Evolutionary conservation across 345 rosid species (phyloP).

Genomic region (Eucalyptus regnans): DNA sequence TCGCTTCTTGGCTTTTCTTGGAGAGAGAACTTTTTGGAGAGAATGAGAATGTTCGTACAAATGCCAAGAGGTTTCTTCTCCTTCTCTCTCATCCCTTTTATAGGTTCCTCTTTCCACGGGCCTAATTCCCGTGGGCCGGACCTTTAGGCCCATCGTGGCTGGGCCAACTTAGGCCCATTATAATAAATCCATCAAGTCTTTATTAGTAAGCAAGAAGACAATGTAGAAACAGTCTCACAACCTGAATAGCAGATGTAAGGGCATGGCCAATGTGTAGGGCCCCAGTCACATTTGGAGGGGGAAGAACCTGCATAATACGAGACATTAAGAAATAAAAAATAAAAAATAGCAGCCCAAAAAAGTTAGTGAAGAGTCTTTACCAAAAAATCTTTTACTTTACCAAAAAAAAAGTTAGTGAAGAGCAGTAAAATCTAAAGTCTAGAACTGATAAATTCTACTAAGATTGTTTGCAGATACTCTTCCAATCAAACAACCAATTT

Average conservation of each 20-base stretch:
- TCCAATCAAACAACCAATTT: not conserved
- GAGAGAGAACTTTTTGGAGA: no score
- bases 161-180: no score
- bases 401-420: not conserved
- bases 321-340: not conserved
- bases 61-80: no score
- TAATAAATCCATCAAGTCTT: no score
- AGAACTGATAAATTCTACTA: not conserved
- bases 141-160: no score
- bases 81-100: no score
- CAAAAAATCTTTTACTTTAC: no score
- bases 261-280: conserved; percentile 97
- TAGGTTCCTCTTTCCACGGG: no score
- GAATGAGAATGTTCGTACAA: no score
- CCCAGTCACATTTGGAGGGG: conserved; percentile 99
- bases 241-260: conserved; percentile 79
- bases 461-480: not conserved
- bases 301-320: conserved; percentile 44
- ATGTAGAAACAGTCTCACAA: conserved; percentile 1
- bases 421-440: not conserved
- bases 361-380: not conserved
- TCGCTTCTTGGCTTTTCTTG: no score
- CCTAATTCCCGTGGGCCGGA: no score
- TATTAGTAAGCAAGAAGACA: not conserved
- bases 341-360: not conserved